A percentile compares a stretch with the other conserved stretches of the same genome.
Conservation (phyloP, 2,329 filamentous ascomycete species). For the Colletotrichum coccodes region DNA sequence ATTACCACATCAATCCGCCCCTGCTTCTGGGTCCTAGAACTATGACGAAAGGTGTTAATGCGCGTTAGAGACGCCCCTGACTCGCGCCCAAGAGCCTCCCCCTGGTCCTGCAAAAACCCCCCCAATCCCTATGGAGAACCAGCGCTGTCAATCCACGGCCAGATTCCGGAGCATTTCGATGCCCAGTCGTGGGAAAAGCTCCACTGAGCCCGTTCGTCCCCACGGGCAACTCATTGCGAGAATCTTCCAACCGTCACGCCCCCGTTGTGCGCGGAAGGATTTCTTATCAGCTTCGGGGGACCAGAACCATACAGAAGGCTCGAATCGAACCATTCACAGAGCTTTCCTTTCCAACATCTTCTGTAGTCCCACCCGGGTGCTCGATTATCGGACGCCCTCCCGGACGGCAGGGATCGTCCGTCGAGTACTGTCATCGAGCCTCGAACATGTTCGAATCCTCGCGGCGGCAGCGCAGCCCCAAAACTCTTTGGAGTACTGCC, state of each 20-base stretch:
- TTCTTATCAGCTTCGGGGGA: neutral
- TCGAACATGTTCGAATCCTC: neutral
- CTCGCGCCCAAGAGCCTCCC: neutral
- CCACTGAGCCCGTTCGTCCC: slow-evolving; percentile 1
- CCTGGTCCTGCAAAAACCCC: neutral
- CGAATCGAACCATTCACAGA: neutral
- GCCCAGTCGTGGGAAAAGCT: neutral
- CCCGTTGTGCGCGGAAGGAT: neutral
- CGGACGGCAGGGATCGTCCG: neutral
- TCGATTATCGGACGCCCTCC: neutral
- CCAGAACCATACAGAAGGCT: neutral
- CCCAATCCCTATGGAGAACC: neutral
- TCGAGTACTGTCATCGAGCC: slow-evolving; percentile 7
- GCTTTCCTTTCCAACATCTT: neutral
- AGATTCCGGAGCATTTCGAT: slow-evolving; percentile 16
- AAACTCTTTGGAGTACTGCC: neutral
- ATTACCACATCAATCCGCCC: slow-evolving; percentile 8
- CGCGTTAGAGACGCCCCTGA: slow-evolving; percentile 16
- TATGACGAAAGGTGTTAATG: slow-evolving; percentile 30
- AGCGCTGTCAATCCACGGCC: slow-evolving; percentile 10
- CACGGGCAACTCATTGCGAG: slow-evolving; percentile 19
- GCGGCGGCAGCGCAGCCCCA: neutral
- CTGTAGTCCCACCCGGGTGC: slow-evolving; percentile 12
- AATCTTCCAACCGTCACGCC: slow-evolving; percentile 26
- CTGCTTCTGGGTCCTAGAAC: neutral